Base-by-base conservation (phyloP, 192 early-diverging fungal species). In the Chytriomyces sp. region DNA sequence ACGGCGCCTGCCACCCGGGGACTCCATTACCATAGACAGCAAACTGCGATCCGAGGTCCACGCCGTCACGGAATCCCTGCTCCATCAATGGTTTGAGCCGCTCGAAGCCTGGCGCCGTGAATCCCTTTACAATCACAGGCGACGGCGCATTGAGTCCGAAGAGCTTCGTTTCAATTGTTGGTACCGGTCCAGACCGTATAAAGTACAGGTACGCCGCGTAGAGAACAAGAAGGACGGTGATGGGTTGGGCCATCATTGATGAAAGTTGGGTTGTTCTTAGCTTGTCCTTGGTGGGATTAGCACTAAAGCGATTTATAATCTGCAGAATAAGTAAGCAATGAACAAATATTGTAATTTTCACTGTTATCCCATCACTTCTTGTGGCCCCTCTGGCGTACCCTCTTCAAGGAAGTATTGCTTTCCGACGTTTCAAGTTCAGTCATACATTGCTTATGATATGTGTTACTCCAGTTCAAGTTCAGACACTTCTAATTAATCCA, bases 21-120 rank as follows among this genome's bases (percentile, higher is more conserved):
- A 26, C 5, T 19, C 3, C 10, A 60, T 39, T 31, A 70, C 66
- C 76, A 70, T 81, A 86, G 1, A 81, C 85, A 5, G 75, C 60
- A 58, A 84, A 84, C 26, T 76, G 70, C 2, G 80, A 79, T 44
- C 85, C 85, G 8, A 86, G 75, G 68, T 86, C 85, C 26, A 72
- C 37, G 30, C 82, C 82, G 2, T 74, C 75, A n/a, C 60, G 58
- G 73, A 84, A 84, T 59, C 82, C 84, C 41, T 67, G 10, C 64
- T 54, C 28, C 69, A 86, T 78, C 17, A 55, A 66, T 3, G 63
- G 59, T 8, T 58, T 28, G 12, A 86, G 77, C 28, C 36, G 32
- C 64, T 82, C 82, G 67, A 75, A 86, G 14, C 81, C 85, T 4
- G 39, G 32, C 3, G 61, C 75, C 4, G 77, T 70, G 26, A 44